Conservation (phyloP, 306 rosid species). For the Styphnolobium japonicum region DNA sequence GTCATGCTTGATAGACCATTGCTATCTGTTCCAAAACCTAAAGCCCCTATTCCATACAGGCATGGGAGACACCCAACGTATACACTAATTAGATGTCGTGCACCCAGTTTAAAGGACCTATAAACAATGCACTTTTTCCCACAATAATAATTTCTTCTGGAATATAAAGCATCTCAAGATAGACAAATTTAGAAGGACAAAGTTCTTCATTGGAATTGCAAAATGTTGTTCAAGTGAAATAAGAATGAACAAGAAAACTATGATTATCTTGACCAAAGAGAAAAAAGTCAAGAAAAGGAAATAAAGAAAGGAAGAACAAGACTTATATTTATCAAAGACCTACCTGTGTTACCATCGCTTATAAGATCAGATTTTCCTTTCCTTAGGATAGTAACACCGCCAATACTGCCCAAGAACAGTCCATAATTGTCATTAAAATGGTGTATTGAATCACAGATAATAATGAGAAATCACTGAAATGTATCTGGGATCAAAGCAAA, state of each 20-base stretch:
- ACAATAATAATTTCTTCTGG: background rate
- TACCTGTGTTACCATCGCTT: slow-evolving; percentile 81
- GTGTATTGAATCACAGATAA: background rate
- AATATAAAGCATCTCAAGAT: background rate
- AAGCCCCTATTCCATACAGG: background rate
- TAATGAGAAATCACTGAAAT: slow-evolving; percentile 2
- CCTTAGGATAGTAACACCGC: slow-evolving; percentile 74
- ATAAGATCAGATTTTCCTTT: slow-evolving; percentile 83
- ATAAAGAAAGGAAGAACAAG: background rate
- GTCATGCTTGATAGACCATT: background rate
- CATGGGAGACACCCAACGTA: background rate
- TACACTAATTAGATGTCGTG: background rate
- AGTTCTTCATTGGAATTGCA: background rate
- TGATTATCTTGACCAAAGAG: too few species aligned
- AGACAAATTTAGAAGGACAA: background rate
- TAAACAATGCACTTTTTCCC: background rate
- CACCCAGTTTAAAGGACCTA: background rate
- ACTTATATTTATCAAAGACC: slow-evolving; percentile 18
- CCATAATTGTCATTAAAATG: slow-evolving; percentile 22
- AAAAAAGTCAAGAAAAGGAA: background rate
- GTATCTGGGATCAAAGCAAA: background rate
- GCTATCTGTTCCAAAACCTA: background rate
- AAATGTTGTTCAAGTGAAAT: background rate
- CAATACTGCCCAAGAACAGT: slow-evolving; percentile 62
- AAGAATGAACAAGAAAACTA: too few species aligned